Base-by-base conservation (phyloP, 148 eudicot species). In the Polygonum aviculare region DNA sequence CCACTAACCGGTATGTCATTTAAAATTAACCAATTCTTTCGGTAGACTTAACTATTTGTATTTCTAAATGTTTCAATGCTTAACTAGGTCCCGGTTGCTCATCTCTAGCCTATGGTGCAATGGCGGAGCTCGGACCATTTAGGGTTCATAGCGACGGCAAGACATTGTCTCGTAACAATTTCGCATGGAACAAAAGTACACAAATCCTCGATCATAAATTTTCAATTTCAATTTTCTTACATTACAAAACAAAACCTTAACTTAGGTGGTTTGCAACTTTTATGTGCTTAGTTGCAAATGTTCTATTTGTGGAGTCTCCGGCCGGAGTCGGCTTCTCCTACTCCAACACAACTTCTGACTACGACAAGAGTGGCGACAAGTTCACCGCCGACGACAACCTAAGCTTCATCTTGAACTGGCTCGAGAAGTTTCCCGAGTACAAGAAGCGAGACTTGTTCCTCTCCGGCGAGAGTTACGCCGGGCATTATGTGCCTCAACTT, bases 301-400 rank as follows among this genome's bases (percentile, higher is more conserved):
- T 93, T 0, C 48, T 93, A 69, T 90, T 93, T 73, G 76, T 92
- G 88, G 97, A 92, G 82, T 90, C 97, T 0, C 97, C 97, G 0
- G 94, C 88, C 0, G 97, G 94, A 72, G 95, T 90, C 3, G 97
- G 97, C 12, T 92, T 88, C 79, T 92, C 97, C 0, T 92, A 92
- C 75, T 90, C 97, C 1, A 93, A 93, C 76, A 83, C 75, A 2
- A 75, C 89, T 1, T 75, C 85, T 0, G 96, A 90, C 71, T 79
- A 80, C 22, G 45, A 18, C 36, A 73, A 12, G 1, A 82, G 81
- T 1, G 98, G 98, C 38, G 98, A 93, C 69, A 76, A 67, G 40
- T 84, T 36, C 39, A 93, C 98, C 1, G 88, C 96, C 0, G 70
- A 72, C 2, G 91, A 90, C 60, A 88, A 88, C 54, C 82, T 81